phyloP scores from a whole-genome alignment of 179 eudicot genomes.

The Silene vulgaris region DNA sequence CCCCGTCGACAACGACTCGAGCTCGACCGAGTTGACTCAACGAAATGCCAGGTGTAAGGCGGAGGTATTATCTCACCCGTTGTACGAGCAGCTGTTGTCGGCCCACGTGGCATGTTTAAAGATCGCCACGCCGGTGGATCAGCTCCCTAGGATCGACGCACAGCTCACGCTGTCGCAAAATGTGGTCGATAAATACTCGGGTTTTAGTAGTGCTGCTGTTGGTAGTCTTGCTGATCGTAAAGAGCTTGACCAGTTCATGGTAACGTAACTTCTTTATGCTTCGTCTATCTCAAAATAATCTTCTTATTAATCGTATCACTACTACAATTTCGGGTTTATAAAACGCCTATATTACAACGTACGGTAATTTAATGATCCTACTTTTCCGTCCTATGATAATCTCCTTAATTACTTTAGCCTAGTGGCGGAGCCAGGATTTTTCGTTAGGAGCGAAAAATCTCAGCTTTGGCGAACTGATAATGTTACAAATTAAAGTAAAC shows the following conservation, averaged over 20 bases:
- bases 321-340: too few species aligned
- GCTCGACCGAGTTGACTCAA: conserved; percentile 25
- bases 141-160: conserved; percentile 63
- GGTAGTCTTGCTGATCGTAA: conserved; percentile 29
- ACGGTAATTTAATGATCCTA: too few species aligned
- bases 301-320: too few species aligned
- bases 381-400: too few species aligned
- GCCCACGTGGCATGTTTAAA: conserved; percentile 67
- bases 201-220: conserved; percentile 7
- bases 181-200: conserved; percentile 51
- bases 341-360: too few species aligned
- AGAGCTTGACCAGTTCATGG: conserved; percentile 67
- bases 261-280: conserved; percentile 10
- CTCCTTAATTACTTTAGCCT: too few species aligned
- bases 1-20: conserved; percentile 36
- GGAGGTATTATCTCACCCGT: conserved; percentile 50
- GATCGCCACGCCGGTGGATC: conserved; percentile 74
- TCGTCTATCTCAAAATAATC: not conserved
- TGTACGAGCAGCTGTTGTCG: conserved; percentile 62
- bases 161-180: conserved; percentile 55
- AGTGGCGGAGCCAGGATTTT: too few species aligned
- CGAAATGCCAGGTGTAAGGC: conserved; percentile 47
- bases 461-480: too few species aligned
- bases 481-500: too few species aligned
- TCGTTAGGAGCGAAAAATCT: too few species aligned